Percentiles rank a stretch among this genome's conserved stretches.
phyloP scores from a whole-genome alignment of 352 stramenopile genomes.

The Achlya hypogyna region DNA sequence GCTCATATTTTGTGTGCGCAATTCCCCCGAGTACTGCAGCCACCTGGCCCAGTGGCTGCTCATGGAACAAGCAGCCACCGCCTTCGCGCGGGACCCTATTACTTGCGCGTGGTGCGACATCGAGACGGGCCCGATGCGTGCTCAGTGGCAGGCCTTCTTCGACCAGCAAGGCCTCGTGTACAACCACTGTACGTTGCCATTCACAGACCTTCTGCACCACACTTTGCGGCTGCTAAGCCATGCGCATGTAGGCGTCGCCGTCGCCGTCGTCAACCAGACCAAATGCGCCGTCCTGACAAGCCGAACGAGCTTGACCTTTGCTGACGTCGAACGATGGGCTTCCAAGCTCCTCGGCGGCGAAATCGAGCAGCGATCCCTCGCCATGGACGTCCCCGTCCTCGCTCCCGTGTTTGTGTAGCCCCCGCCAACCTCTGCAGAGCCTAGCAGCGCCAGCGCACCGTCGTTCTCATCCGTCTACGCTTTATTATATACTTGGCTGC shows the following conservation, averaged over 20 bases:
- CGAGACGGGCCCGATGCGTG: background rate
- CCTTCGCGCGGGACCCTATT: constrained; percentile 63
- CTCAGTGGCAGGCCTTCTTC: background rate
- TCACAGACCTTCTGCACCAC: background rate
- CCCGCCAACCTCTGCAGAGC: background rate
- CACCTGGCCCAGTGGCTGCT: constrained; percentile 42
- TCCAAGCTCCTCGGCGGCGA: constrained; percentile 4
- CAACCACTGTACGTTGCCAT: background rate
- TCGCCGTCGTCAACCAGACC: constrained; percentile 8
- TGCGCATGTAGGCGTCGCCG: constrained; percentile 1
- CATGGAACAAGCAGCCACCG: constrained; percentile 50
- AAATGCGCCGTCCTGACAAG: background rate
- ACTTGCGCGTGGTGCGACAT: constrained; percentile 75
- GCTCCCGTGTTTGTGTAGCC: background rate
- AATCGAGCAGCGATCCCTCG: background rate
- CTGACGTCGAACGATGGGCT: background rate
- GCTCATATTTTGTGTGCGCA: constrained; percentile 16
- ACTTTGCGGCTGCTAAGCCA: background rate
- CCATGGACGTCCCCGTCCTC: background rate
- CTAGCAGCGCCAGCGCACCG: no score
- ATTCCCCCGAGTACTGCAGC: background rate
- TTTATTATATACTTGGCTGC: background rate
- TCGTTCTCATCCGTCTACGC: no score
- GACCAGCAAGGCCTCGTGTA: background rate
- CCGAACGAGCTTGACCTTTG: background rate